A percentile compares a stretch with the other conserved stretches of the same genome.
These are phyloP conservation scores for Hypholoma fasciculare DNA, from an alignment of 768 basidiomycete genomes.

Conservation along the genomic window DNA sequence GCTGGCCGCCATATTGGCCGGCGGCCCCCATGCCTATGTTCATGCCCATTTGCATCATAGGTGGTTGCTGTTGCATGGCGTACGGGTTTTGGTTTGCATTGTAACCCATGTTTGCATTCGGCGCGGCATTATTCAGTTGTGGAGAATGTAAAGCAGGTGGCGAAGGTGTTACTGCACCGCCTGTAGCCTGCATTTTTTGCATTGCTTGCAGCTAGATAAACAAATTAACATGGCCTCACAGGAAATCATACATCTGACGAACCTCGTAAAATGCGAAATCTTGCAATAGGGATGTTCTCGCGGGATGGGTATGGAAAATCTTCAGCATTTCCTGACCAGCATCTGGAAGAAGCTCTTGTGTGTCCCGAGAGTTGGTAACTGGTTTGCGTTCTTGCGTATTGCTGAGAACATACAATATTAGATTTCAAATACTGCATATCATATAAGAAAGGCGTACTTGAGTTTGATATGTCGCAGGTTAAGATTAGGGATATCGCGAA, in stretches of 20 bases:
- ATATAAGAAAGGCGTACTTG: conserved; percentile 48
- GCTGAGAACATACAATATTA: conserved; percentile 38
- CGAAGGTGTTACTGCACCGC: conserved; percentile 34
- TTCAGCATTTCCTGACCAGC: conserved; percentile 96
- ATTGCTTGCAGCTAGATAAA: conserved; percentile 72
- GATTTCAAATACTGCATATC: not conserved
- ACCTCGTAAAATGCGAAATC: conserved; percentile 95
- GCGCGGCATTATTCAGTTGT: conserved; percentile 20
- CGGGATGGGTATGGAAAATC: conserved; percentile 92
- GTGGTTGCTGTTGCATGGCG: conserved; percentile 57
- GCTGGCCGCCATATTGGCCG: conserved; percentile 46
- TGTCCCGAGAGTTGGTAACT: conserved; percentile 97
- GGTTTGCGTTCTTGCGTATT: conserved; percentile 99
- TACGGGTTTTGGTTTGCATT: conserved; percentile 59
- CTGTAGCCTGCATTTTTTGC: conserved; percentile 62
- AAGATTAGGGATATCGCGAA: conserved; percentile 92
- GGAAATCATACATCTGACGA: conserved; percentile 11
- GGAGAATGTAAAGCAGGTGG: conserved; percentile 42
- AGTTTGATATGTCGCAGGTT: conserved; percentile 87
- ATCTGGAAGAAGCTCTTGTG: conserved; percentile 94
- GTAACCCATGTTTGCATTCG: conserved; percentile 29
- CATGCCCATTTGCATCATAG: conserved; percentile 60
- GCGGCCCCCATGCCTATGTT: conserved; percentile 45
- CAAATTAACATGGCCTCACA: not conserved
- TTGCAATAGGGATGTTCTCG: conserved; percentile 89